Conservation (phyloP, 768 basidiomycete species). For the Trametes villosa region DNA sequence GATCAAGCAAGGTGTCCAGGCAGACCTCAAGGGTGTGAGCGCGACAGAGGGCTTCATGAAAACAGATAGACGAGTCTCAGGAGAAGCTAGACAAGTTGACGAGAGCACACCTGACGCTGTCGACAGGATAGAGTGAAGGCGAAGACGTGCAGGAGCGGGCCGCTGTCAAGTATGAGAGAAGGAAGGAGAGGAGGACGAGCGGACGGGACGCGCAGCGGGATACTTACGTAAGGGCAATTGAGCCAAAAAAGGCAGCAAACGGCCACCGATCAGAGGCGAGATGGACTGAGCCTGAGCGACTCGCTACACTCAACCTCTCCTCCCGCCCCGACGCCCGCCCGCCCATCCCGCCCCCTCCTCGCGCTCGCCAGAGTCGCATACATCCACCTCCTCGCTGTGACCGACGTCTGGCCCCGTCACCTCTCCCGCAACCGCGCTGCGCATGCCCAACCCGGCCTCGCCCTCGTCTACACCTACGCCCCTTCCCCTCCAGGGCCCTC, state of each 20-base stretch:
- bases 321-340: not conserved
- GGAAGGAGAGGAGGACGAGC: not conserved
- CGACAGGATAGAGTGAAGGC: not conserved
- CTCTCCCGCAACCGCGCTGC: conserved; percentile 15
- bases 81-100: no score
- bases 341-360: conserved; percentile 1
- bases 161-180: not conserved
- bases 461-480: conserved; percentile 24
- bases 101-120: no score
- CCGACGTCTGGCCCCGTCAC: conserved; percentile 11
- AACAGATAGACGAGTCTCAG: no score
- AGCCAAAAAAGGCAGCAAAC: conserved; percentile 16
- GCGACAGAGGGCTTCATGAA: not conserved
- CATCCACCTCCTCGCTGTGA: conserved; percentile 15
- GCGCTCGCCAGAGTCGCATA: not conserved
- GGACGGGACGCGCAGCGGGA: not conserved
- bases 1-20: not conserved
- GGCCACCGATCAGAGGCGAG: conserved; percentile 15
- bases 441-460: conserved; percentile 27
- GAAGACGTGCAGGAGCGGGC: not conserved
- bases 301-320: not conserved
- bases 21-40: not conserved
- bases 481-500: conserved; percentile 29
- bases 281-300: not conserved
- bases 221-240: conserved; percentile 18